Conservation (phyloP, 768 basidiomycete species). For the Chalciporus pseudorubinellus region DNA sequence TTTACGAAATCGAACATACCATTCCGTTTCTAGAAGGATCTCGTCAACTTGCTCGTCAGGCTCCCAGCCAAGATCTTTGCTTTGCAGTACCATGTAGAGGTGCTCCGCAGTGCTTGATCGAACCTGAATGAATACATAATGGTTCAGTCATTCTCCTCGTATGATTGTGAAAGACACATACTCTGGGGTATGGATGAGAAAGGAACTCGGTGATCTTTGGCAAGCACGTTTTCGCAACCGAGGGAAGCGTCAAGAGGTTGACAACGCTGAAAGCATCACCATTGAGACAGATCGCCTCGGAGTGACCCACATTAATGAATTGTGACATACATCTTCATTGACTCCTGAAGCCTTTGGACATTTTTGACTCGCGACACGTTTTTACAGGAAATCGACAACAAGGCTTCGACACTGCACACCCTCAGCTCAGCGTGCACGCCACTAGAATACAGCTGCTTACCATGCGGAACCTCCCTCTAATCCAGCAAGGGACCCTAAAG, state of each 20-base stretch:
- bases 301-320: conserved; percentile 24
- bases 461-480: conserved; percentile 46
- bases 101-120: conserved; percentile 81
- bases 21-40: conserved; percentile 76
- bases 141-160: conserved; percentile 7
- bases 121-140: conserved; percentile 45
- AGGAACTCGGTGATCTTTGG: conserved; percentile 59
- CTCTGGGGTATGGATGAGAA: conserved; percentile 77
- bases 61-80: conserved; percentile 61
- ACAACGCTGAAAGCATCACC: conserved; percentile 48
- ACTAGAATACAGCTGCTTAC: conserved; percentile 38
- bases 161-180: conserved; percentile 35
- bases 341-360: conserved; percentile 73
- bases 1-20: conserved; percentile 45
- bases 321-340: conserved; percentile 74
- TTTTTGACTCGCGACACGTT: conserved; percentile 75
- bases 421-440: conserved; percentile 11
- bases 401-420: conserved; percentile 45
- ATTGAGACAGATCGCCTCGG: conserved; percentile 14
- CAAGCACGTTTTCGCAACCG: conserved; percentile 42
- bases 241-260: conserved; percentile 55
- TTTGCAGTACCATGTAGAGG: conserved; percentile 74
- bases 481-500: conserved; percentile 48
- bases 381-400: conserved; percentile 57
- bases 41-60: conserved; percentile 62